Evolutionary conservation across 176 grass and related monocot species (phyloP), one percentile per base, ranked within the genome.

Genomic region (Cenchrus purpureus): DNA sequence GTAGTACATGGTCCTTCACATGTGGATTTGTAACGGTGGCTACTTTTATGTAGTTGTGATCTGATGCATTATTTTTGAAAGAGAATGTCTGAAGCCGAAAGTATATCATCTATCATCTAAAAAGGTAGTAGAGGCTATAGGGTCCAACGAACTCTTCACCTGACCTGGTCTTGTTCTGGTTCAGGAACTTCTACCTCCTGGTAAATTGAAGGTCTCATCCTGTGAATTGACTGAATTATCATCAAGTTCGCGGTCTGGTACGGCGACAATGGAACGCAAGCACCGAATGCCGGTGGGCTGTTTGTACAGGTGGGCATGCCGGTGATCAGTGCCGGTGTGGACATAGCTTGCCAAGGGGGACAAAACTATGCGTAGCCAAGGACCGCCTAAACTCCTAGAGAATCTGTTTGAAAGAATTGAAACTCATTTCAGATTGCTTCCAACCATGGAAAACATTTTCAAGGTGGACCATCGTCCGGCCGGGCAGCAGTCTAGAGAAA

Each of bases 371-470:
- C 19, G 6, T 86, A 72, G 72, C 65, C 49, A 28, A 75, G 50
- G 83, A n/a, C n/a, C n/a, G n/a, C n/a, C n/a, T n/a, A n/a, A n/a
- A 86, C 61, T 31, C 45, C 62, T 68, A 43, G 44, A 52, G 44
- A 80, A 64, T 89, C 56, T 29, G 31, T 73, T 78, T 60, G 58
- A 61, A 57, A 57, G 15, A 22, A 50, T 14, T 89, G 85, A 92
- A 67, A 92, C 72, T 81, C 31, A 79, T 46, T 74, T 20, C 19
- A 9, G 69, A 48, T 22, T 50, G 78, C 72, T 69, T 79, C 58
- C 61, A 77, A 95, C 82, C 89, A 83, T 76, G 82, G 84, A 86
- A 87, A 70, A 79, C 73, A 88, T 82, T 89, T 94, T 86, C 85
- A 91, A 90, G 83, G 79, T 83, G 91, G 79, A 65, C 87, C 81